These are phyloP conservation scores for Rhododendron williamsianum DNA, from an alignment of 148 eudicot genomes.

Conservation along the genomic window DNA sequence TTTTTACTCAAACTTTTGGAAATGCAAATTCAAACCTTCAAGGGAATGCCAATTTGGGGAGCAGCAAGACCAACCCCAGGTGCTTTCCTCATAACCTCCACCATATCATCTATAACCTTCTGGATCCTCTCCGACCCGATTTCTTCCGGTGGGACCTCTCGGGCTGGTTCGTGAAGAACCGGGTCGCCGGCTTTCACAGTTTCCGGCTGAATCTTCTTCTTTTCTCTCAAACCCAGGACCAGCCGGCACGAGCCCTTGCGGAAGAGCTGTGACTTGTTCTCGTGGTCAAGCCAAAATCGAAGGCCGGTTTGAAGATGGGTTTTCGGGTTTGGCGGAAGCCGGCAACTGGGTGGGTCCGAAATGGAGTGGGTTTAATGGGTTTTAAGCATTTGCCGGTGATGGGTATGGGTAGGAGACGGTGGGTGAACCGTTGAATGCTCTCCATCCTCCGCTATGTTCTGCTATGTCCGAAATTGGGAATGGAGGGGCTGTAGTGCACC, in stretches of 20 bases:
- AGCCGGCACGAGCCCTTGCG: slow-evolving; percentile 48
- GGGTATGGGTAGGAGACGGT: slow-evolving; percentile 39
- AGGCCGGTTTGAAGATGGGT: slow-evolving; percentile 14
- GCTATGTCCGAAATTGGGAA: no score
- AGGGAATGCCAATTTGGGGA: slow-evolving; percentile 88
- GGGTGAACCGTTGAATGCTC: slow-evolving; percentile 48
- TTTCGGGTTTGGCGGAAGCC: slow-evolving; percentile 18
- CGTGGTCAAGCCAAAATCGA: neutral
- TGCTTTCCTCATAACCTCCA: slow-evolving; percentile 69
- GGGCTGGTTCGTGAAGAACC: slow-evolving; percentile 85
- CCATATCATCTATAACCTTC: slow-evolving; percentile 84
- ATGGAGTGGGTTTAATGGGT: slow-evolving; percentile 11
- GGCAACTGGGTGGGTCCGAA: slow-evolving; percentile 22
- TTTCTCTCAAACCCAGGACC: slow-evolving; percentile 64
- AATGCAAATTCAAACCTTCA: slow-evolving; percentile 46
- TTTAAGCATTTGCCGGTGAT: slow-evolving; percentile 22
- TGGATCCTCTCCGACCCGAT: slow-evolving; percentile 74
- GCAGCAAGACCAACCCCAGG: slow-evolving; percentile 99
- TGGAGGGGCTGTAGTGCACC: no score
- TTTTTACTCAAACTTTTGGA: neutral
- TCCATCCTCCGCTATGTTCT: slow-evolving; percentile 34
- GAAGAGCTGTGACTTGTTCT: slow-evolving; percentile 25
- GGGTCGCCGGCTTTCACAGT: slow-evolving; percentile 97
- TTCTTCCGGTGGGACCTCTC: slow-evolving; percentile 53
- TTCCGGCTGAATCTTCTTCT: slow-evolving; percentile 48